Conservation (phyloP, 148 eudicot species). For the Nyssa sinensis region DNA sequence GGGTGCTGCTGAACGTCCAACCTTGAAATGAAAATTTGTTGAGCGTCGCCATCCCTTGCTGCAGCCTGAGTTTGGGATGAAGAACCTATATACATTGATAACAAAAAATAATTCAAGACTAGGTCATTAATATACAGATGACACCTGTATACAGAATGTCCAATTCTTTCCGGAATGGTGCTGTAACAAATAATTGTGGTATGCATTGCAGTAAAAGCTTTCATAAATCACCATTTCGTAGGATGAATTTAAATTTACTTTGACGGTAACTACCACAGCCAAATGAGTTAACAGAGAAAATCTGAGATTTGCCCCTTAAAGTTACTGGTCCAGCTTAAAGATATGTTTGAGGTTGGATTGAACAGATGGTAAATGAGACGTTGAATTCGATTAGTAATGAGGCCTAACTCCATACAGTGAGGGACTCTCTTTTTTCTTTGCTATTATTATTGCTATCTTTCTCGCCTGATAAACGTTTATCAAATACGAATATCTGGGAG, state of each 20-base stretch:
- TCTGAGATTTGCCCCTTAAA: too few species aligned
- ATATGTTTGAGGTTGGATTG: background rate
- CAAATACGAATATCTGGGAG: too few species aligned
- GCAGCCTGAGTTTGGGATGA: conserved; percentile 32
- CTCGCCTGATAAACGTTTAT: too few species aligned
- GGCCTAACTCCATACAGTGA: background rate
- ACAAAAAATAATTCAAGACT: background rate
- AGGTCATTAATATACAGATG: background rate
- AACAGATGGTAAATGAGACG: background rate
- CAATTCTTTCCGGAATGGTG: background rate
- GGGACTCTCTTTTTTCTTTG: too few species aligned
- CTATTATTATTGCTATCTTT: too few species aligned
- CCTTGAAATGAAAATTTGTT: conserved; percentile 30
- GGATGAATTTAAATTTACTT: background rate
- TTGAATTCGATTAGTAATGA: background rate
- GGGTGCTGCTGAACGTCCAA: conserved; percentile 54
- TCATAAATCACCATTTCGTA: too few species aligned
- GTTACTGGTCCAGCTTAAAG: too few species aligned
- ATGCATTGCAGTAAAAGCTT: background rate
- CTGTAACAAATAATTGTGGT: background rate
- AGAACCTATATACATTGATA: conserved; percentile 13
- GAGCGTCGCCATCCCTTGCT: conserved; percentile 17
- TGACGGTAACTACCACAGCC: too few species aligned
- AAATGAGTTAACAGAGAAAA: too few species aligned
- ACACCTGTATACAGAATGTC: background rate